phyloP scores from a whole-genome alignment of 805 yeast species.

The Candida boidinii region DNA sequence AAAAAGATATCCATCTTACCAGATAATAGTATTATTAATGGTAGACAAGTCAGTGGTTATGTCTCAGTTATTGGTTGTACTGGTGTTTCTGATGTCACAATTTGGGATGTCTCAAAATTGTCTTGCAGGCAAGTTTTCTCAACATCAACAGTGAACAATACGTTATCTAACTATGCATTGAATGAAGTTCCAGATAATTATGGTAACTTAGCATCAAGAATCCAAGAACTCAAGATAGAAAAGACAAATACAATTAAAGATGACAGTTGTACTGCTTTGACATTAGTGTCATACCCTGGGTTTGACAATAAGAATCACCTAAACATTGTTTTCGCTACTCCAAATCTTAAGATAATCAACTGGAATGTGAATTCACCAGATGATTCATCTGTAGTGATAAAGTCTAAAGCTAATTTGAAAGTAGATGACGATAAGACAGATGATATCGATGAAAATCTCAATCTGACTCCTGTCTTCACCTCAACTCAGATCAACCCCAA shows the following conservation, averaged over 20 bases:
- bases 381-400: slow-evolving; percentile 25
- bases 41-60: slow-evolving; percentile 31
- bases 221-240: no score
- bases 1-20: slow-evolving; percentile 38
- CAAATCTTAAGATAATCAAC: slow-evolving; percentile 17
- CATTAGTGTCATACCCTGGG: slow-evolving; percentile 4
- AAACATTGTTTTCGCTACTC: slow-evolving; percentile 13
- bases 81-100: slow-evolving; percentile 45
- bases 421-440: no score
- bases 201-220: not conserved
- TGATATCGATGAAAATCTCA: slow-evolving; percentile 2
- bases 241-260: slow-evolving; percentile 8
- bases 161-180: slow-evolving; percentile 7
- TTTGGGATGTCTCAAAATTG: slow-evolving; percentile 68
- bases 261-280: slow-evolving; percentile 17
- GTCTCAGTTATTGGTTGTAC: slow-evolving; percentile 64
- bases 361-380: slow-evolving; percentile 30
- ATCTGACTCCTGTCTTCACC: slow-evolving; percentile 12
- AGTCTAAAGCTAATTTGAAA: slow-evolving; percentile 1
- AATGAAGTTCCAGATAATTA: slow-evolving; percentile 2
- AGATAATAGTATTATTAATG: slow-evolving; percentile 21
- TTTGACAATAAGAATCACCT: no score
- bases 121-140: slow-evolving; percentile 35
- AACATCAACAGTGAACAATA: slow-evolving; percentile 15
- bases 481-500: slow-evolving; percentile 30